A percentile compares a stretch with the other conserved stretches of the same genome.
Conservation (phyloP, 2,329 filamentous ascomycete genomes). For the Stagonosporopsis chrysanthemi region DNA sequence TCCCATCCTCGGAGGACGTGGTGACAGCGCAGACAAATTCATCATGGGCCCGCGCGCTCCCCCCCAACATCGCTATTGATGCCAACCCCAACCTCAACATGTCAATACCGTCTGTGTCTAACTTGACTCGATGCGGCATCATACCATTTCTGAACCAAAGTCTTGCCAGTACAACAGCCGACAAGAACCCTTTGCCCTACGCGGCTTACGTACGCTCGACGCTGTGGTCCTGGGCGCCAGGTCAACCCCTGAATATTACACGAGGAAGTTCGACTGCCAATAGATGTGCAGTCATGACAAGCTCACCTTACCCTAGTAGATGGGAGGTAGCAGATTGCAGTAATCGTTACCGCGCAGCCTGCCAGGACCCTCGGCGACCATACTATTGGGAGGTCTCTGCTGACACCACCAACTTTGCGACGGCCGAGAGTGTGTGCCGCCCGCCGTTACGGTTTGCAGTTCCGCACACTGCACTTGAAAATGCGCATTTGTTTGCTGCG, state of each 20-base stretch:
- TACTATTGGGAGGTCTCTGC: slow-evolving; percentile 65
- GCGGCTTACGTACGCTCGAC: slow-evolving; percentile 59
- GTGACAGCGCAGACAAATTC: slow-evolving; percentile 60
- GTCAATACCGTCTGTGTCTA: slow-evolving; percentile 42
- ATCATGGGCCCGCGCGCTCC: slow-evolving; percentile 43
- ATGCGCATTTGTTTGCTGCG: slow-evolving; percentile 60
- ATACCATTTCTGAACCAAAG: slow-evolving; percentile 66
- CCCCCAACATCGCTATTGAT: slow-evolving; percentile 26
- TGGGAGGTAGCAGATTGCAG: slow-evolving; percentile 67
- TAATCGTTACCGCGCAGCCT: slow-evolving; percentile 61
- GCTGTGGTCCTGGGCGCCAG: slow-evolving; percentile 67
- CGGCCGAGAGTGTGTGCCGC: slow-evolving; percentile 57
- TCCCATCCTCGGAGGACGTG: slow-evolving; percentile 51
- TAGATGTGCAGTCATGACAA: slow-evolving; percentile 65
- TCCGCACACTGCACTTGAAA: slow-evolving; percentile 70
- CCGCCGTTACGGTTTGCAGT: slow-evolving; percentile 60
- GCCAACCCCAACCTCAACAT: slow-evolving; percentile 33
- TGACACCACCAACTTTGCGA: slow-evolving; percentile 53
- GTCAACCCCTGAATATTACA: slow-evolving; percentile 61
- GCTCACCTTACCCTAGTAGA: slow-evolving; percentile 55
- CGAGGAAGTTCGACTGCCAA: slow-evolving; percentile 33
- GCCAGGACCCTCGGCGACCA: slow-evolving; percentile 61
- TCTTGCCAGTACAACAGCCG: slow-evolving; percentile 60
- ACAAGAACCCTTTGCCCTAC: slow-evolving; percentile 58
- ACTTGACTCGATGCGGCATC: slow-evolving; percentile 65